Conservation (phyloP, 192 early-diverging fungal species). For the Podila verticillata region DNA sequence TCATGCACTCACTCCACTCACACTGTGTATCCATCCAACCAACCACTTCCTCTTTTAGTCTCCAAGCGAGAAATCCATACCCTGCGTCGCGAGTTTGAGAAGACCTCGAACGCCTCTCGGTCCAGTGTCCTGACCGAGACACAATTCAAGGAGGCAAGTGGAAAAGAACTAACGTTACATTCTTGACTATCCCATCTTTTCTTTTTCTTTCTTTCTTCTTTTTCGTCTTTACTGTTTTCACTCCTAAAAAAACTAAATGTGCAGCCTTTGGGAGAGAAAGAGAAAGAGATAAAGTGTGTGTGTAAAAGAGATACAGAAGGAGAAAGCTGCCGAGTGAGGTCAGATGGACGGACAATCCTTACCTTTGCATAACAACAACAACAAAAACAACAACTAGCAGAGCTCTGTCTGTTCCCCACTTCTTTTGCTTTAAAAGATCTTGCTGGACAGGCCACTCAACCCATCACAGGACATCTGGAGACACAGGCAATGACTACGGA, state of each 20-base stretch:
- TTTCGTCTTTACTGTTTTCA: not conserved
- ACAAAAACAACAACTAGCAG: too few relatives aligned
- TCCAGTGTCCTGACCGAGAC: conserved; percentile 69
- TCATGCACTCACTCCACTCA: not conserved
- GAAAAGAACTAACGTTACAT: not conserved
- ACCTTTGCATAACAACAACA: too few relatives aligned
- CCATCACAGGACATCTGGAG: too few relatives aligned
- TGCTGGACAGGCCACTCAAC: too few relatives aligned
- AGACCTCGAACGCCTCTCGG: conserved; percentile 49
- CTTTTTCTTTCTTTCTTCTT: conserved; percentile 1
- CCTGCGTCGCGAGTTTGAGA: conserved; percentile 59
- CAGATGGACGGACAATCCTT: too few relatives aligned
- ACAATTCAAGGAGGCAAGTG: conserved; percentile 72
- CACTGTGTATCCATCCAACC: not conserved
- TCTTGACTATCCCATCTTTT: conserved; percentile 17
- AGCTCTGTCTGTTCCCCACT: too few relatives aligned
- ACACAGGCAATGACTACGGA: too few relatives aligned
- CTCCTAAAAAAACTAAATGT: not conserved
- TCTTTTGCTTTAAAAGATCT: too few relatives aligned
- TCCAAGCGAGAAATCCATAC: conserved; percentile 59
- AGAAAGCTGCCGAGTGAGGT: too few relatives aligned
- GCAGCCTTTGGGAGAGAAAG: too few relatives aligned
- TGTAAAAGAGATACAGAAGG: too few relatives aligned
- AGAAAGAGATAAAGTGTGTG: too few relatives aligned
- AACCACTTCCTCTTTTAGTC: conserved; percentile 31